phyloP scores from a whole-genome alignment of 2,329 filamentous ascomycete species.

The Nothophoma quercina region DNA sequence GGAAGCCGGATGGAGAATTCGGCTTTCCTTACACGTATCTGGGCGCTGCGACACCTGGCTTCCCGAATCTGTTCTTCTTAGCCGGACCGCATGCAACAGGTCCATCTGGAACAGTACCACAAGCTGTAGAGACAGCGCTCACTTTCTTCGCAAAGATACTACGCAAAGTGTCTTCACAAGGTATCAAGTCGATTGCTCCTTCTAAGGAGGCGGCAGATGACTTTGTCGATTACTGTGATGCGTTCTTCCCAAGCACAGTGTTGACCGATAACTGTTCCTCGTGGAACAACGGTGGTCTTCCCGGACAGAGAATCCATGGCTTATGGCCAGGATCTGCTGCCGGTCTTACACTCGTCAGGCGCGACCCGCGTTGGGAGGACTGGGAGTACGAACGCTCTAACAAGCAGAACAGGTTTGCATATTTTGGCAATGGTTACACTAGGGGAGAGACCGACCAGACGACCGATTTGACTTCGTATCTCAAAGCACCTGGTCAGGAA shows the following conservation, averaged over 20 bases:
- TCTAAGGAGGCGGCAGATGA: constrained; percentile 68
- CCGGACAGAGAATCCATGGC: constrained; percentile 70
- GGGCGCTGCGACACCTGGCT: constrained; percentile 68
- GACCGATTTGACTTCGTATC: constrained; percentile 70
- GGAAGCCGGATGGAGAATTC: constrained; percentile 63
- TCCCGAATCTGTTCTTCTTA: constrained; percentile 73
- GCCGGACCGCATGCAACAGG: constrained; percentile 57
- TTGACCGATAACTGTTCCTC: constrained; percentile 70
- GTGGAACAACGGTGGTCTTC: constrained; percentile 71
- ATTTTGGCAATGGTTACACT: constrained; percentile 74
- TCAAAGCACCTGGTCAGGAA: constrained; percentile 60
- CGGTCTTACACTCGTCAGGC: constrained; percentile 66
- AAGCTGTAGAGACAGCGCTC: constrained; percentile 71
- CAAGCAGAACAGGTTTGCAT: constrained; percentile 63
- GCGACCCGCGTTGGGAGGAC: constrained; percentile 66
- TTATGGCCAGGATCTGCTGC: constrained; percentile 74
- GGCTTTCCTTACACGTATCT: constrained; percentile 74
- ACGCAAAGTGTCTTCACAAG: constrained; percentile 71
- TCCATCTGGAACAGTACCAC: constrained; percentile 69
- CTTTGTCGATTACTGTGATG: constrained; percentile 65
- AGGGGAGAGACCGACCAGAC: constrained; percentile 63
- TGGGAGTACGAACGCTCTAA: constrained; percentile 62
- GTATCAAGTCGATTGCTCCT: constrained; percentile 68
- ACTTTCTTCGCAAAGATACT: constrained; percentile 72
- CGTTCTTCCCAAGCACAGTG: constrained; percentile 59